Evolutionary conservation across 2,329 filamentous ascomycete genomes (phyloP), one percentile per base, ranked within the genome.

Genomic region (Hypocrella siamensis): DNA sequence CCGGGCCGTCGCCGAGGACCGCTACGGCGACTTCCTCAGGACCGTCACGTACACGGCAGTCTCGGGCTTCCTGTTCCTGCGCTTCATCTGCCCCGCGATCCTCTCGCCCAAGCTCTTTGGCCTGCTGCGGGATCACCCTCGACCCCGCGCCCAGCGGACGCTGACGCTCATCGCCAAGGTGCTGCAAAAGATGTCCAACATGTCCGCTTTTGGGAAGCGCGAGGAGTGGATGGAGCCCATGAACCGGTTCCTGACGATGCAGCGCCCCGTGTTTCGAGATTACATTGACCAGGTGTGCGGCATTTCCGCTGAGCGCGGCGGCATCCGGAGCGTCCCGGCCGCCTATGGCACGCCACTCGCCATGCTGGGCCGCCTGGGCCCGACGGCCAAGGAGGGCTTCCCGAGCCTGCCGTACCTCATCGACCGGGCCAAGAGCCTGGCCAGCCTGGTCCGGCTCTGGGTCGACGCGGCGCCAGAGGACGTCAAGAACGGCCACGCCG

Each of bases 181-280:
- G 2, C 61, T 96, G 7, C 86, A 94, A 55, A 86, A 84, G 12
- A 65, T 96, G 36, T 84, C 85, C 14, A 94, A 94, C 50, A 67
- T 94, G 56, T 82, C 83, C 2, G 84, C 75, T 0, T 94, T 94
- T 48, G 88, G 88, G 26, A 86, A 81, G 48, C 93, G 93, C 50
- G 88, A 96, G 53, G 75, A 79, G n/a, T 96, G 85, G 84, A 94
- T 96, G 86, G 86, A 93, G 56, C 85, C 85, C 0, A 96, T 96
- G 88, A 96, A 94, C 48, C 71, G 70, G 27, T 94, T 94, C 45
- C 60, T 96, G 24, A 67, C 65, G 7, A 64, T 72, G 2, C 78
- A 93, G 46, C 73, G 85, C 15, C 68, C 78, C 43, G 71, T 80
- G 25, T 84, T 94, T 54, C 92, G 86, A 51, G 70, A 77, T 29